Percentiles rank a stretch among this genome's conserved stretches.
Evolutionary conservation across 139 green algal species (phyloP).

Genomic region (Asterochloris erici): DNA sequence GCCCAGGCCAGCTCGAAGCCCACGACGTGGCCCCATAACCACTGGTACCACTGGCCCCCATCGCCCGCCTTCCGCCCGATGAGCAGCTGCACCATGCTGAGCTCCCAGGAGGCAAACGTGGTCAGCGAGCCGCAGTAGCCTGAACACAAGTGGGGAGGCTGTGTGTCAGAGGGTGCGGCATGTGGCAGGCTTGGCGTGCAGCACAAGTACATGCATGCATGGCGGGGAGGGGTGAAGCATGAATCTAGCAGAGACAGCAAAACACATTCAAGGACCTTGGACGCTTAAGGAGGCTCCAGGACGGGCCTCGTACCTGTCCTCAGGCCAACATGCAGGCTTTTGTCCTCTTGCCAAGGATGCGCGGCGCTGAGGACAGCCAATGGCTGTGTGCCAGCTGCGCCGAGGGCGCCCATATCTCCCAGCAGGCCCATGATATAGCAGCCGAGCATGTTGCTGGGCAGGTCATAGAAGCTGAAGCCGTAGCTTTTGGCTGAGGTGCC

Average conservation of each 20-base stretch:
- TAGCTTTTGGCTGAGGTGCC: slow-evolving; percentile 7
- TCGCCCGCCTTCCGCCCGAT: slow-evolving; percentile 19
- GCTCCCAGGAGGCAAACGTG: slow-evolving; percentile 79
- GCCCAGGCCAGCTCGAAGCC: slow-evolving; percentile 41
- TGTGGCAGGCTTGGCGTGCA: too few species aligned
- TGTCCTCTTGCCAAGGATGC: slow-evolving; percentile 23
- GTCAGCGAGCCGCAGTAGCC: slow-evolving; percentile 84
- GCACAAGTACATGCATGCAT: too few species aligned
- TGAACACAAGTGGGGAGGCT: too few species aligned
- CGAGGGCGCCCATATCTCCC: slow-evolving; percentile 30
- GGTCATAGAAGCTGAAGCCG: slow-evolving; percentile 65
- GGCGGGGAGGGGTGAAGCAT: too few species aligned
- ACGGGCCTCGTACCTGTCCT: slow-evolving; percentile 36
- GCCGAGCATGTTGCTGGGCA: slow-evolving; percentile 73
- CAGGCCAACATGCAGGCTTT: slow-evolving; percentile 68
- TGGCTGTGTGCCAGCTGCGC: slow-evolving; percentile 27
- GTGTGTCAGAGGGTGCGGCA: too few species aligned
- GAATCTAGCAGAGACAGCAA: too few species aligned
- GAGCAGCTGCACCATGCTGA: slow-evolving; percentile 34
- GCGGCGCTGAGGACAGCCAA: slow-evolving; percentile 43
- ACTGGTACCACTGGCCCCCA: slow-evolving; percentile 29
- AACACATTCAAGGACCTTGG: too few species aligned
- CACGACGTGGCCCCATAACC: slow-evolving; percentile 41
- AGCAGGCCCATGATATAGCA: slow-evolving; percentile 70
- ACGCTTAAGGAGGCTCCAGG: too few species aligned